Evolutionary conservation across 192 early-diverging fungal species (phyloP).

Genomic region (Cetraspora pellucida): DNA sequence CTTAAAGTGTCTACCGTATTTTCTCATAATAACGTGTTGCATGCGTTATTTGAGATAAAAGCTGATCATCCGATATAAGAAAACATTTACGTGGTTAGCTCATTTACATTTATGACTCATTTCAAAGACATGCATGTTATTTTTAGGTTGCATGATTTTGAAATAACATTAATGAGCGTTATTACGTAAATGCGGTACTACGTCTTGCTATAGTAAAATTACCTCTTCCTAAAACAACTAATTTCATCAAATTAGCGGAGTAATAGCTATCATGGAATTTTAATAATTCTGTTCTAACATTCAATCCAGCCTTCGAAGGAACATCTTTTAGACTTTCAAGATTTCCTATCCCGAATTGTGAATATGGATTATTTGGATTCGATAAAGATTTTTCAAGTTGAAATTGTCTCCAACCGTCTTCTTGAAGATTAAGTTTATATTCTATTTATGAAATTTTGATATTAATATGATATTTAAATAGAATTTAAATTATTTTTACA

Average conservation of each 20-base stretch:
- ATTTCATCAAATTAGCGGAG: conserved; percentile 94
- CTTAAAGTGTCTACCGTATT: not conserved
- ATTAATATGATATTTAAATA: not conserved
- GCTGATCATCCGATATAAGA: too few species aligned
- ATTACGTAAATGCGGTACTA: too few species aligned
- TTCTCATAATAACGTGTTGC: too few species aligned
- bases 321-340: conserved; percentile 77
- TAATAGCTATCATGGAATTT: conserved; percentile 91
- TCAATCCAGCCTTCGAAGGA: conserved; percentile 67
- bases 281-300: conserved; percentile 82
- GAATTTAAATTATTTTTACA: not conserved
- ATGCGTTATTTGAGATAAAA: too few species aligned
- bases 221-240: conserved; percentile 84
- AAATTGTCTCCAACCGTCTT: conserved; percentile 85
- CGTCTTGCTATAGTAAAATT: not conserved
- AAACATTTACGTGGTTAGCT: too few species aligned
- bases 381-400: conserved; percentile 85
- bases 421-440: conserved; percentile 94
- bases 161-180: too few species aligned
- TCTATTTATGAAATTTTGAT: conserved; percentile 47
- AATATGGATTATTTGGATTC: conserved; percentile 77
- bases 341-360: conserved; percentile 92
- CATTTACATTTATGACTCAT: too few species aligned
- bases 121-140: too few species aligned
- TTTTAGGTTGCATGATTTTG: not conserved